Percentiles rank a stretch among this genome's conserved stretches.
Conservation (phyloP, 768 basidiomycete genomes). For the Gymnopilus dilepis region DNA sequence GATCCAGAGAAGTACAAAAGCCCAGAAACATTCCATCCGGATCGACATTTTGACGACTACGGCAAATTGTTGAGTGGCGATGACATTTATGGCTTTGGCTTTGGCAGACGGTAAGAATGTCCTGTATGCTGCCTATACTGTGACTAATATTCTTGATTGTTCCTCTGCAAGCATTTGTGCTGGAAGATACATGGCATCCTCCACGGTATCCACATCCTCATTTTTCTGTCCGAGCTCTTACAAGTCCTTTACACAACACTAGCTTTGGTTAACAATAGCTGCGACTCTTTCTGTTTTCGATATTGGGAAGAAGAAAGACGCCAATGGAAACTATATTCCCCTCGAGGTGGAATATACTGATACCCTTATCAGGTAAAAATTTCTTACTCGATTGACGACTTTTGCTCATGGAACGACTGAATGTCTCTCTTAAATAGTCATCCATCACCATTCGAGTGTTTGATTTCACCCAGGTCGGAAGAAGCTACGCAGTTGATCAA, state of each 20-base stretch:
- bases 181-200: constrained; percentile 22
- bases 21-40: constrained; percentile 42
- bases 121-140: not conserved
- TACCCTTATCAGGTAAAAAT: constrained; percentile 9
- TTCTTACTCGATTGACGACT: too few relatives aligned
- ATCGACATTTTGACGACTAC: constrained; percentile 36
- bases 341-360: constrained; percentile 17
- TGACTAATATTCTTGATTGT: not conserved
- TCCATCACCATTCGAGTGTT: constrained; percentile 10
- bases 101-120: constrained; percentile 32
- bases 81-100: constrained; percentile 30
- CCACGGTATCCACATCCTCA: constrained; percentile 12
- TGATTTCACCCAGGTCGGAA: constrained; percentile 7
- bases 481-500: constrained; percentile 1
- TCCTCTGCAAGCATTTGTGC: constrained; percentile 19
- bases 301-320: constrained; percentile 25
- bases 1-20: constrained; percentile 30
- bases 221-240: not conserved
- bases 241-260: not conserved
- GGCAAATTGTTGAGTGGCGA: constrained; percentile 27
- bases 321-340: constrained; percentile 11
- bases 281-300: constrained; percentile 6
- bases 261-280: constrained; percentile 22
- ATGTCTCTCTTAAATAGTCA: not conserved
- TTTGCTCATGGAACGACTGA: too few relatives aligned